Conservation (phyloP, 768 basidiomycete genomes). For the Serendipita sp. region DNA sequence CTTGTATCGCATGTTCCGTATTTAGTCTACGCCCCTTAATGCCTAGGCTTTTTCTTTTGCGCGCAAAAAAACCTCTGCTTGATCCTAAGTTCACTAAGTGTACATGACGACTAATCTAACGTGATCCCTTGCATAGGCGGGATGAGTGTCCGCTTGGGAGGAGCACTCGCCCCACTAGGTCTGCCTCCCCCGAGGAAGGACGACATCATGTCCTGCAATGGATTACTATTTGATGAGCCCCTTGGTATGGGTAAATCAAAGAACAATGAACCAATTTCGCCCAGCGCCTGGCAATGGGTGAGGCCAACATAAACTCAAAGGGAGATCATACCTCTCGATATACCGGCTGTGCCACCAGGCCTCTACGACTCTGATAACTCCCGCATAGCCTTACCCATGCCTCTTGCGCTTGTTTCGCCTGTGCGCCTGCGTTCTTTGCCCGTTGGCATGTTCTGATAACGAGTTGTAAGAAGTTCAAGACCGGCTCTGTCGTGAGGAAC, state of each 20-base stretch:
- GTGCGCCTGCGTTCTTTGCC: slow-evolving; percentile 28
- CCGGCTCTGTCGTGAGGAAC: slow-evolving; percentile 52
- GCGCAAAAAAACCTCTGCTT: not conserved
- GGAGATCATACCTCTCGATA: slow-evolving; percentile 40
- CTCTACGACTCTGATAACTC: slow-evolving; percentile 64
- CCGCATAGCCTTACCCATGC: slow-evolving; percentile 77
- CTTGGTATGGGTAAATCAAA: slow-evolving; percentile 78
- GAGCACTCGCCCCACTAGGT: not conserved
- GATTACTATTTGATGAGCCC: slow-evolving; percentile 46
- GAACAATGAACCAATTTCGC: slow-evolving; percentile 56
- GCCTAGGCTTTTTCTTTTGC: slow-evolving; percentile 7
- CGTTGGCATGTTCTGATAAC: slow-evolving; percentile 81
- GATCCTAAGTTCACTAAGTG: not conserved
- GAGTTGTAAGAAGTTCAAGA: slow-evolving; percentile 82
- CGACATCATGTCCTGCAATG: slow-evolving; percentile 79
- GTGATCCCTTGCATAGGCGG: not conserved
- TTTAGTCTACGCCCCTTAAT: slow-evolving; percentile 7
- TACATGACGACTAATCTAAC: not conserved
- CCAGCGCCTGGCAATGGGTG: slow-evolving; percentile 33
- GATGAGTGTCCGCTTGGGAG: not conserved
- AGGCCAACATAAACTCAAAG: not conserved
- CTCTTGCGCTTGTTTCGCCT: slow-evolving; percentile 61
- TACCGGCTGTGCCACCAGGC: slow-evolving; percentile 40
- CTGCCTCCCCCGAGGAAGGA: slow-evolving; percentile 62
- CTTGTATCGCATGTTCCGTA: not conserved